Evolutionary conservation across 192 early-diverging fungal species (phyloP), one percentile per base, ranked within the genome.

Genomic region (Coemansia sp.): DNA sequence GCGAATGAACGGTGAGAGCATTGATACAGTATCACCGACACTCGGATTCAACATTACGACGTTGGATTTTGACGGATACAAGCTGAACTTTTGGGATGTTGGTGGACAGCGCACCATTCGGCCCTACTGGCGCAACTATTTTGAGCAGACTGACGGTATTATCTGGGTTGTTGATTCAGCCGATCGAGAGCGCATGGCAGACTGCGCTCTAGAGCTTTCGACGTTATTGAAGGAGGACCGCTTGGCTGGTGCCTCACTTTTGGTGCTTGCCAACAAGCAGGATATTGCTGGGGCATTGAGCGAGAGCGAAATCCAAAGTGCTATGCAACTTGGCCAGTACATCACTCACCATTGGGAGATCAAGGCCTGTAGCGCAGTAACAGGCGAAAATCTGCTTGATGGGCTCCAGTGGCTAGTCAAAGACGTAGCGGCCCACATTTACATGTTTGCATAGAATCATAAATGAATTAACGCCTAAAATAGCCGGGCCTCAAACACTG

Each of bases 51-150:
- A 97, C 71, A 99, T 99, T 73, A 94, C 94, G 55, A 98, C 97
- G 0, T 66, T 98, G 16, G 91, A 90, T 11, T 57, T 74, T 6
- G 67, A 77, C 55, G 37, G 59, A 1, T 97, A 87, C 85, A 91
- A 91, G 64, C 80, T 95, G 65, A 94, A 97, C 66, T 87, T 96
- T 60, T 95, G 93, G 94, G 97, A 99, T 76, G 92, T 99, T 26
- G 97, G 97, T 38, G 97, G 97, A 0, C 97, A 99, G 75, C 92
- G 92, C 65, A 93, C 93, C 4, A 96, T 99, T 67, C 86, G 97
- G 62, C 90, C 93, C 5, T 99, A 97, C 76, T 99, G 97, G 97
- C 83, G 96, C 33, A 99, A 99, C 84, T 99, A 99, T 68, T 99
- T 99, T 88, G 97, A 99, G 71, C 92, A 96, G 60, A 99, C 97